phyloP scores from a whole-genome alignment of 2,329 filamentous ascomycete genomes.

The Proliferodiscus dingleyae region DNA sequence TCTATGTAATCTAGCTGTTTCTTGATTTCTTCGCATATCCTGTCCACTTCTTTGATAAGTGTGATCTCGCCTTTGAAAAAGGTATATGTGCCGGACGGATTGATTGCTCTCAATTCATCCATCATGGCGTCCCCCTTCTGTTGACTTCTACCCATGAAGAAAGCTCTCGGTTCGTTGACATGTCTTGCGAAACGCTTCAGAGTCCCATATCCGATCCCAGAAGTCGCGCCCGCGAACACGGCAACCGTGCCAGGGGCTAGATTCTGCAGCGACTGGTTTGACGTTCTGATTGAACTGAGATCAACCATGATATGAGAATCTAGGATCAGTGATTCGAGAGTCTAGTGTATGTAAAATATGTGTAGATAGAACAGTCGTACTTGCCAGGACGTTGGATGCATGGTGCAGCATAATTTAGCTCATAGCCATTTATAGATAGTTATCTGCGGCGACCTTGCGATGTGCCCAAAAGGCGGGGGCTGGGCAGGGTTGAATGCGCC shows the following conservation, averaged over 20 bases:
- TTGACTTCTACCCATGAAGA: conserved; percentile 43
- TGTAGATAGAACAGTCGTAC: no score
- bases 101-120: conserved; percentile 36
- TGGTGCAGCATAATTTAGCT: no score
- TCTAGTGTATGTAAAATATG: no score
- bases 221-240: conserved; percentile 47
- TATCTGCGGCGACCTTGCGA: no score
- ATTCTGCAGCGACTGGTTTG: conserved; percentile 31
- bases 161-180: conserved; percentile 36
- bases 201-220: conserved; percentile 43
- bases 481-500: no score
- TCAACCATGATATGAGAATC: conserved; percentile 33
- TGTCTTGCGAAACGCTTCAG: conserved; percentile 39
- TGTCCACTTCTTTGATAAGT: conserved; percentile 42
- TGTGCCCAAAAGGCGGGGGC: no score
- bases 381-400: no score
- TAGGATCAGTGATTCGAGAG: no score
- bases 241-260: conserved; percentile 40
- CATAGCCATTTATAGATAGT: no score
- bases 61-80: conserved; percentile 41
- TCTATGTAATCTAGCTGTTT: conserved; percentile 46
- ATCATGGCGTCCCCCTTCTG: conserved; percentile 36
- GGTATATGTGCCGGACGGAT: conserved; percentile 37
- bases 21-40: conserved; percentile 43
- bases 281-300: conserved; percentile 28